Evolutionary conservation across 108 stramenopile species (phyloP), one percentile per base, ranked within the genome.

Genomic region (Discostella pseudostelligera): DNA sequence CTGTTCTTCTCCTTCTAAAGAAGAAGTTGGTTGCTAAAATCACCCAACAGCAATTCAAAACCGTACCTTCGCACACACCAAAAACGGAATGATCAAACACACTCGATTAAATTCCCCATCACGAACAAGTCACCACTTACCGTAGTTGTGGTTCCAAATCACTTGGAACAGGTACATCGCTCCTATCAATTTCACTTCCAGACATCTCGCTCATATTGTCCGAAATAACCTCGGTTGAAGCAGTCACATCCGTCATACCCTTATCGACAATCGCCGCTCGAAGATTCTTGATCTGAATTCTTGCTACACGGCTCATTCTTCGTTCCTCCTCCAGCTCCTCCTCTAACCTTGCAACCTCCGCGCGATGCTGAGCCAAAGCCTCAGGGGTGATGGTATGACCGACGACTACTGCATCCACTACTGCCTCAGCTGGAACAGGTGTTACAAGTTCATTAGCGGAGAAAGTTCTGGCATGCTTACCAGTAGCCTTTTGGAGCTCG

Each of bases 201-300:
- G 77, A 70, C 20, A 78, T 70, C 70, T 78, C 77, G 37, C 79
- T 80, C n/a, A 80, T 29, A 17, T 51, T 71, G 42, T 80, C 75
- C 6, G 70, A 71, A 56, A 76, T 67, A 36, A 51, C 65, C 25
- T 66, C 67, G 35, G 74, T 57, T 6, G 79, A 56, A 80, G 74
- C 49, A 85, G 77, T 54, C 20, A 50, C 83, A 59, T 85, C 79
- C n/a, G 88, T 76, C 46, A 84, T 85, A 24, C 79, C 68, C 62
- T 90, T 88, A 50, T 79, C 76, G 40, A 84, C 89, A 42, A 89
- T 76, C 16, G 83, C 81, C 3, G 93, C 85, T 8, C 88, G 81
- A 39, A 94, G 72, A 54, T 81, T 81, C 40, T 88, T 94, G 50
- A 94, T 83, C 62, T 94, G 88, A 9, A 77, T 87, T 62, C 87